Evolutionary conservation across 2,329 filamentous ascomycete species (phyloP).

Genomic region (Podosphaera aphanis): DNA sequence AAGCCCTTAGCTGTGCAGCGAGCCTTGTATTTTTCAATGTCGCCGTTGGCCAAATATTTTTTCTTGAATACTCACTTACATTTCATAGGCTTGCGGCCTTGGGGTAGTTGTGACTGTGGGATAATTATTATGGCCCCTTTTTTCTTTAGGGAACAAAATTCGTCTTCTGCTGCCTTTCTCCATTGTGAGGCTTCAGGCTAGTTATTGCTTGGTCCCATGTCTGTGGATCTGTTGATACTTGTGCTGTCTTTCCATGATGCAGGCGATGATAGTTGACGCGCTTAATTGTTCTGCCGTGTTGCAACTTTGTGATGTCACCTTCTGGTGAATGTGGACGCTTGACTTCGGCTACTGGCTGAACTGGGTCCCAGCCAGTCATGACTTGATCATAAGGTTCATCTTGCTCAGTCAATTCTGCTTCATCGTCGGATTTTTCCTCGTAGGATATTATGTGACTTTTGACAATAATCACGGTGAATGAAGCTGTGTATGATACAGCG

Average conservation of each 20-base stretch:
- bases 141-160: neutral
- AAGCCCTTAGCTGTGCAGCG: neutral
- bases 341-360: neutral
- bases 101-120: neutral
- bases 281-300: neutral
- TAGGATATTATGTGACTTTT: no score
- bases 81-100: neutral
- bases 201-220: neutral
- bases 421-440: neutral
- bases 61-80: conserved; percentile 1
- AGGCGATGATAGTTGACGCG: neutral
- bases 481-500: no score
- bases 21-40: neutral
- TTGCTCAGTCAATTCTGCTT: neutral
- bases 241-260: neutral
- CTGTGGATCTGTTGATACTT: neutral
- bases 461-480: no score
- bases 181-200: neutral
- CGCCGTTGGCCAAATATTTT: neutral
- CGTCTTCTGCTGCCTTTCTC: neutral
- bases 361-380: conserved; percentile 1
- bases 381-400: neutral
- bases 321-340: neutral
- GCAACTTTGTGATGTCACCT: neutral
- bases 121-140: neutral